Base-by-base conservation (phyloP, 331 rosid genomes). In the Malus hybrid region DNA sequence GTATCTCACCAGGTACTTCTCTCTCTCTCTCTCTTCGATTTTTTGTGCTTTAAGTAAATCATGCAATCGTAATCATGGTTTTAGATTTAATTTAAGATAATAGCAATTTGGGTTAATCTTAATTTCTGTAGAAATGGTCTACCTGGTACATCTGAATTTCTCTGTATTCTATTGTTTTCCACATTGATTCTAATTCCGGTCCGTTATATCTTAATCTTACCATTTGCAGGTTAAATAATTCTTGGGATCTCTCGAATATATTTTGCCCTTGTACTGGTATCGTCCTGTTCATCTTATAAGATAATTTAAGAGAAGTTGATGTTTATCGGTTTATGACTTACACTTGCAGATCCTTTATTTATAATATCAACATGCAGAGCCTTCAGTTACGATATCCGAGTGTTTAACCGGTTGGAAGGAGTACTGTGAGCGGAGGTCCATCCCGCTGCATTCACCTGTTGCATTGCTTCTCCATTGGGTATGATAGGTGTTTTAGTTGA, bases 381-480 rank as follows among this genome's bases (percentile, higher is more conserved):
- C 97, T 67, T 75, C 69, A 28, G 68, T 78, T 58, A 76, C 71
- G 29, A 60, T 79, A 26, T 67, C 91, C 44, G 85, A 79, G 84
- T 82, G 56, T 32, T 81, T 94, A 82, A 61, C 73, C 68, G 75
- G 82, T 83, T 92, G 99, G 99, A 81, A 82, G 73, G 97, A 90
- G 75, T 90, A 92, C 80, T 87, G 85, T 84, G 85, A 86, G 26
- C 87, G 99, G 99, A 90, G 99, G 84, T 15, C 85, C 85, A 85
- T 90, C 76, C 92, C 89, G 2, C 83, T 92, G 30, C 83, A 86
- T 75, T 94, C 99, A 29, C 93, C 92, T 79, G 88, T 75, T 88
- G 91, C 96, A 61, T 78, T 94, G 82, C 89, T 90, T 80, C 99
- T 94, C 84, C 97, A 92, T 26, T 89, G 92, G 94, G 97, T 94